These are phyloP conservation scores for Diaporthe citri DNA, from an alignment of 2,329 filamentous ascomycete genomes.

Conservation along the genomic window DNA sequence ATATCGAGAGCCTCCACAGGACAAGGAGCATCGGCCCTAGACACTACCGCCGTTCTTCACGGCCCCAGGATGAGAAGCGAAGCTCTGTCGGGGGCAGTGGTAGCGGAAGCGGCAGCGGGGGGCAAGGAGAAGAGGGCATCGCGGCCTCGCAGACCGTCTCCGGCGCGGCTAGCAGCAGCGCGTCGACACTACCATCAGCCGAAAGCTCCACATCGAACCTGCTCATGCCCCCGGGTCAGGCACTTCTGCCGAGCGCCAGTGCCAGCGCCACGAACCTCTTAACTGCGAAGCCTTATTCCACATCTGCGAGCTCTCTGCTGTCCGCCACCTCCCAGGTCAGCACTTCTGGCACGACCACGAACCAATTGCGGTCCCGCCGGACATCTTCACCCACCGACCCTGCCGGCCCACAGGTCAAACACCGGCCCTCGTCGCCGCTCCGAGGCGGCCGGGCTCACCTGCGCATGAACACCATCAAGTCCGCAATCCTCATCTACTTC, in stretches of 20 bases:
- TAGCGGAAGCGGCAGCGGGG: conserved; percentile 45
- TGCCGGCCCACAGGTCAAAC: conserved; percentile 49
- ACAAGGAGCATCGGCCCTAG: conserved; percentile 52
- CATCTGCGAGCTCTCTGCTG: conserved; percentile 68
- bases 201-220: conserved; percentile 63
- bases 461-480: conserved; percentile 86
- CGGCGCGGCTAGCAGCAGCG: conserved; percentile 42
- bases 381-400: conserved; percentile 48
- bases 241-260: conserved; percentile 44
- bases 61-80: conserved; percentile 42
- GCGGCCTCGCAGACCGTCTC: conserved; percentile 33
- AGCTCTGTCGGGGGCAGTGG: conserved; percentile 41
- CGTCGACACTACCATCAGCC: conserved; percentile 52
- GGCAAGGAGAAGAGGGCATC: conserved; percentile 34
- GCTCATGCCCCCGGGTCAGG: conserved; percentile 42
- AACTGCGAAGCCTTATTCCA: conserved; percentile 58
- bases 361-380: conserved; percentile 45
- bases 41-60: conserved; percentile 45
- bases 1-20: conserved; percentile 55
- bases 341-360: conserved; percentile 40
- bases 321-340: conserved; percentile 55
- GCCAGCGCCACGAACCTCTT: conserved; percentile 47
- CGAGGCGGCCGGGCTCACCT: conserved; percentile 60
- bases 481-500: conserved; percentile 91
- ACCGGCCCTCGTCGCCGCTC: conserved; percentile 50